Percentiles rank a stretch among this genome's conserved stretches.
phyloP scores from a whole-genome alignment of 2,329 filamentous ascomycete species.

The Cryphonectria carpinicola region DNA sequence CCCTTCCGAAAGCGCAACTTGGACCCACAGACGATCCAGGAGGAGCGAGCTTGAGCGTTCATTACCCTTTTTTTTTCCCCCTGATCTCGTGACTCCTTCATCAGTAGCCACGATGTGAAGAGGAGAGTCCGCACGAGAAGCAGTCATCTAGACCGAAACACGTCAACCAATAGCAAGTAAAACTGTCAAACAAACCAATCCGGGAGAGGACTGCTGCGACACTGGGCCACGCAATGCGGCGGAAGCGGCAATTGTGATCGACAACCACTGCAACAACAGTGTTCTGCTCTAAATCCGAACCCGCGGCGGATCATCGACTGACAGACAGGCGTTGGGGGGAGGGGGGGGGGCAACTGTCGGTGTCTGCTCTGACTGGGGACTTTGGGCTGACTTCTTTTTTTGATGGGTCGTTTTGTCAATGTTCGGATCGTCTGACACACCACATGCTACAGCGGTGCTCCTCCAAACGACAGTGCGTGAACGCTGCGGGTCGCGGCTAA shows the following conservation, averaged over 20 bases:
- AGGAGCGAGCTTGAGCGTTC: too few relatives aligned
- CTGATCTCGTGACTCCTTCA: neutral
- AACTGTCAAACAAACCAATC: neutral
- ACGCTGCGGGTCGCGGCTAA: neutral
- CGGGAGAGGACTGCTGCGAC: neutral
- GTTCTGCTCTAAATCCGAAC: neutral
- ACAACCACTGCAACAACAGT: neutral
- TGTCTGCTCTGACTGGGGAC: neutral
- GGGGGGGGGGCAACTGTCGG: neutral
- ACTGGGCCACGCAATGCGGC: slow-evolving; percentile 4
- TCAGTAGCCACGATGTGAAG: neutral
- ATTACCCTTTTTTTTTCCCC: too few relatives aligned
- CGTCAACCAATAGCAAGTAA: neutral
- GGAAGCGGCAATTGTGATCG: neutral
- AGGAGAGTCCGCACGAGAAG: neutral
- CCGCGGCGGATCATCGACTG: neutral
- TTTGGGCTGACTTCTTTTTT: neutral
- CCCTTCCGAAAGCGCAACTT: too few relatives aligned
- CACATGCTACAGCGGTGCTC: neutral
- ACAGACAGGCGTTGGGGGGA: neutral
- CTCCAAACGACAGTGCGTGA: neutral
- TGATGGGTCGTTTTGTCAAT: neutral
- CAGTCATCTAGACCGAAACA: neutral
- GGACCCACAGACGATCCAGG: too few relatives aligned
- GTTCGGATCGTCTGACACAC: slow-evolving; percentile 2